phyloP scores from a whole-genome alignment of 2,329 filamentous ascomycete species.

The Xylariaceae sp. region DNA sequence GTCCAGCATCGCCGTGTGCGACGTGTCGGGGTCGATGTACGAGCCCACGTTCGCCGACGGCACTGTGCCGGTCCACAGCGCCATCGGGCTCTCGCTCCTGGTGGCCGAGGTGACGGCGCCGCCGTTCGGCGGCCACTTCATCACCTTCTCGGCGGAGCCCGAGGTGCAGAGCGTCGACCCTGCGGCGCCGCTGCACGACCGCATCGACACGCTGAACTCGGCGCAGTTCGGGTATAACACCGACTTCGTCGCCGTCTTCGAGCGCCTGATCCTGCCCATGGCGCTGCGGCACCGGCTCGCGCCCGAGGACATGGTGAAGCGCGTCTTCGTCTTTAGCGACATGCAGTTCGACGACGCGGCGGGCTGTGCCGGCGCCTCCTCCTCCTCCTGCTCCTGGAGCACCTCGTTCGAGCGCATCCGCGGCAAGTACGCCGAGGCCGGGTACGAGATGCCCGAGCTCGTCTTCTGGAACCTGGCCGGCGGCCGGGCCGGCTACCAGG shows the following conservation, averaged over 20 bases:
- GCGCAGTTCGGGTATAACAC: conserved; percentile 37
- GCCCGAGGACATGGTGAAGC: conserved; percentile 53
- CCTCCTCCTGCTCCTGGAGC: neutral
- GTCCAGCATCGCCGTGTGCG: conserved; percentile 48
- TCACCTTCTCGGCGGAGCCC: conserved; percentile 42
- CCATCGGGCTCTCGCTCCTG: conserved; percentile 50
- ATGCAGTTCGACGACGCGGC: conserved; percentile 48
- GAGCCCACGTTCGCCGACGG: conserved; percentile 32
- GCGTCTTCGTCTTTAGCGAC: conserved; percentile 52
- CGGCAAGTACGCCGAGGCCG: conserved; percentile 34
- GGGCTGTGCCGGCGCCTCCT: neutral
- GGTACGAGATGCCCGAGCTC: conserved; percentile 52
- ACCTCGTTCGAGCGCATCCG: conserved; percentile 43
- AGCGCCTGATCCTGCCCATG: conserved; percentile 45
- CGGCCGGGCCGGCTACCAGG: conserved; percentile 19
- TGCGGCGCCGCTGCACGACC: conserved; percentile 30
- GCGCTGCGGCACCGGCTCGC: conserved; percentile 41
- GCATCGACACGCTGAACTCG: conserved; percentile 26
- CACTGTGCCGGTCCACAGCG: conserved; percentile 42
- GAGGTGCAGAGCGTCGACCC: conserved; percentile 33
- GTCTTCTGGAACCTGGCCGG: conserved; percentile 54
- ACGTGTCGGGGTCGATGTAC: conserved; percentile 49
- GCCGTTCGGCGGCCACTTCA: conserved; percentile 47
- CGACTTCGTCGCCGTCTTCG: conserved; percentile 48
- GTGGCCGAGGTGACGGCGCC: conserved; percentile 43